These are phyloP conservation scores for Cladosporium oxysporum DNA, from an alignment of 2,329 filamentous ascomycete genomes.

Conservation along the genomic window DNA sequence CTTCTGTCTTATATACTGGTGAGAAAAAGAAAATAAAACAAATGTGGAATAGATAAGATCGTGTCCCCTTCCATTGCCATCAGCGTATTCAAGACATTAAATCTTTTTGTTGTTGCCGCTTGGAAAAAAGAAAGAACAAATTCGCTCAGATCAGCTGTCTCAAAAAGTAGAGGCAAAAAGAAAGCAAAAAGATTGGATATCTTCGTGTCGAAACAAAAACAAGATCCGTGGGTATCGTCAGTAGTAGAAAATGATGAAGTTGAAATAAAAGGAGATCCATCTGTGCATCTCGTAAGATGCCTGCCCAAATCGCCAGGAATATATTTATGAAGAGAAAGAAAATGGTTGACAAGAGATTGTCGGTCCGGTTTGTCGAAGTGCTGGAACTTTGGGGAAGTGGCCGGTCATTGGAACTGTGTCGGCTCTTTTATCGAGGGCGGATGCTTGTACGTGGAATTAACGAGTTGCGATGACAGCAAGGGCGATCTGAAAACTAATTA, in stretches of 20 bases:
- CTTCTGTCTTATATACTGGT: background rate
- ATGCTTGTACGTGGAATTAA: constrained; percentile 17
- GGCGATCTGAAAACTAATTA: constrained; percentile 32
- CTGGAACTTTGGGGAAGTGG: background rate
- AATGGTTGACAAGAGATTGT: background rate
- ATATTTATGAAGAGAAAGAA: background rate
- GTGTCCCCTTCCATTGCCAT: background rate
- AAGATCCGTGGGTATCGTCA: constrained; percentile 15
- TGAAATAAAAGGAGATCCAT: constrained; percentile 2
- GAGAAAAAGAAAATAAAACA: background rate
- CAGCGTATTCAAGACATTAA: constrained; percentile 3
- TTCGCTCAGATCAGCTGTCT: background rate
- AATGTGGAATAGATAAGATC: background rate
- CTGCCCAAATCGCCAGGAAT: constrained; percentile 1
- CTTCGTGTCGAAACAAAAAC: background rate
- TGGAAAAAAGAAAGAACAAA: background rate
- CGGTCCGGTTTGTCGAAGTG: background rate
- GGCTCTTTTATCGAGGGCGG: background rate
- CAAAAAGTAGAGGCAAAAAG: background rate
- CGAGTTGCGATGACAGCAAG: constrained; percentile 38
- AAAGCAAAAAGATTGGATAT: constrained; percentile 3
- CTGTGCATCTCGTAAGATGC: constrained; percentile 5
- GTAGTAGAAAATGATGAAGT: background rate
- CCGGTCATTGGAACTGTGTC: background rate
- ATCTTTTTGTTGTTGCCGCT: background rate